Percentiles rank a stretch among this genome's conserved stretches.
These are phyloP conservation scores for Cytospora piceicola DNA, from an alignment of 2,329 filamentous ascomycete genomes.

Conservation along the genomic window DNA sequence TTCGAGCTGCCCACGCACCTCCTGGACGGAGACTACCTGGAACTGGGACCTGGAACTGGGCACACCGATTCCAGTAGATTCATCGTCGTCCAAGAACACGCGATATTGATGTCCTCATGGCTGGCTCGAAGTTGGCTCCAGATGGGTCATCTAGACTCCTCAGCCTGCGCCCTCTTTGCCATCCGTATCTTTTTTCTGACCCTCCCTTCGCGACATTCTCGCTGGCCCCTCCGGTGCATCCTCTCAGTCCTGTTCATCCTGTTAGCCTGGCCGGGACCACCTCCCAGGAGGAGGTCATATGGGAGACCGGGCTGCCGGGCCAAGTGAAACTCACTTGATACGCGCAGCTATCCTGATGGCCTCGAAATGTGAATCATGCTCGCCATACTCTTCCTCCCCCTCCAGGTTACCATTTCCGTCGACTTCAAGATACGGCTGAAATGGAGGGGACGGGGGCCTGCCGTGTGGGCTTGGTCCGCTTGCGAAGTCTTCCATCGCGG, in stretches of 20 bases:
- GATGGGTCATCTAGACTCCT: not conserved
- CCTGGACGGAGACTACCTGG: not conserved
- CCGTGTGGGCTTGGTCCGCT: not conserved
- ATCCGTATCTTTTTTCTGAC: slow-evolving; percentile 22
- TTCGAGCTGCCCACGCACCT: too few species aligned
- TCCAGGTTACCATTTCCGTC: not conserved
- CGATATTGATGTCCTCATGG: too few species aligned
- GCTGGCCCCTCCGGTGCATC: slow-evolving; percentile 8
- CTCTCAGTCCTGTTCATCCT: not conserved
- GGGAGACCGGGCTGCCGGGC: not conserved
- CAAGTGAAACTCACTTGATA: slow-evolving; percentile 17
- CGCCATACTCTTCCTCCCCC: not conserved
- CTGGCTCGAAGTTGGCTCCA: not conserved
- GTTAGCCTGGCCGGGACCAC: not conserved
- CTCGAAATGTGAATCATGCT: slow-evolving; percentile 8
- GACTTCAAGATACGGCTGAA: slow-evolving; percentile 15
- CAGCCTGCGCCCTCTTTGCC: slow-evolving; percentile 9
- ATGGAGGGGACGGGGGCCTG: slow-evolving; percentile 1
- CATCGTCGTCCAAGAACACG: not conserved
- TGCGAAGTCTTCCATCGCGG: not conserved
- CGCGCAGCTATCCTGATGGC: slow-evolving; percentile 16
- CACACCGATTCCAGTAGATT: not conserved
- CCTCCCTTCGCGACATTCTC: slow-evolving; percentile 16
- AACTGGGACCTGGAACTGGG: not conserved
- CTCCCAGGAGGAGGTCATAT: not conserved